phyloP scores from a whole-genome alignment of 805 yeast genomes.

The Barnettozyma californica region DNA sequence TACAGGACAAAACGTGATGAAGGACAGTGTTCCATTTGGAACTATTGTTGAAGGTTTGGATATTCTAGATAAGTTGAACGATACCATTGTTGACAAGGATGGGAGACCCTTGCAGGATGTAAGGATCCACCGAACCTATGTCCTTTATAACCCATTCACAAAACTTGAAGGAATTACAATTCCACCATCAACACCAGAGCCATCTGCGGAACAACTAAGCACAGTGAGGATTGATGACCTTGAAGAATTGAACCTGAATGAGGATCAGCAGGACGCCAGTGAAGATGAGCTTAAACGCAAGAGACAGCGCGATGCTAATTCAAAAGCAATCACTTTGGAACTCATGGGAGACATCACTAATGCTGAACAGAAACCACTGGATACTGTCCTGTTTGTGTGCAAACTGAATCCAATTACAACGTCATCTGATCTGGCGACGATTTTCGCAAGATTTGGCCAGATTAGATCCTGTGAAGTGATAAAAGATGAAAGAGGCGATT shows the following conservation, averaged over 20 bases:
- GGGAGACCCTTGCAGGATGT: conserved; percentile 43
- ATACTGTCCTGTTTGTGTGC: conserved; percentile 56
- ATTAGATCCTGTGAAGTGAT: conserved; percentile 49
- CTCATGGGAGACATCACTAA: conserved; percentile 58
- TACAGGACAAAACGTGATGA: conserved; percentile 7
- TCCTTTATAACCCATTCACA: conserved; percentile 50
- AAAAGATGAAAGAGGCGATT: conserved; percentile 40
- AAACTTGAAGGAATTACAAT: conserved; percentile 25
- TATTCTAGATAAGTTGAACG: conserved; percentile 40
- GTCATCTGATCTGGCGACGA: conserved; percentile 48
- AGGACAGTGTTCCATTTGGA: conserved; percentile 38
- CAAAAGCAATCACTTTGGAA: conserved; percentile 58
- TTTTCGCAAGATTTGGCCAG: conserved; percentile 59
- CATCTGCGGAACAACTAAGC: conserved; percentile 31
- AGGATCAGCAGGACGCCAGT: conserved; percentile 18
- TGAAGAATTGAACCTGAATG: conserved; percentile 18
- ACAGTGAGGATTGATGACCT: conserved; percentile 24
- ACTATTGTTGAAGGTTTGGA: conserved; percentile 46
- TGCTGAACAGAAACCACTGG: conserved; percentile 55
- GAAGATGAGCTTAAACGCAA: conserved; percentile 25
- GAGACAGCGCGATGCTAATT: conserved; percentile 34
- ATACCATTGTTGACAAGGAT: conserved; percentile 32
- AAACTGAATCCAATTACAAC: conserved; percentile 57
- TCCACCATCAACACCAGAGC: conserved; percentile 32
- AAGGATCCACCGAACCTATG: conserved; percentile 44